phyloP scores from a whole-genome alignment of 495 filamentous ascomycete genomes.

The Cercophora newfieldiana region DNA sequence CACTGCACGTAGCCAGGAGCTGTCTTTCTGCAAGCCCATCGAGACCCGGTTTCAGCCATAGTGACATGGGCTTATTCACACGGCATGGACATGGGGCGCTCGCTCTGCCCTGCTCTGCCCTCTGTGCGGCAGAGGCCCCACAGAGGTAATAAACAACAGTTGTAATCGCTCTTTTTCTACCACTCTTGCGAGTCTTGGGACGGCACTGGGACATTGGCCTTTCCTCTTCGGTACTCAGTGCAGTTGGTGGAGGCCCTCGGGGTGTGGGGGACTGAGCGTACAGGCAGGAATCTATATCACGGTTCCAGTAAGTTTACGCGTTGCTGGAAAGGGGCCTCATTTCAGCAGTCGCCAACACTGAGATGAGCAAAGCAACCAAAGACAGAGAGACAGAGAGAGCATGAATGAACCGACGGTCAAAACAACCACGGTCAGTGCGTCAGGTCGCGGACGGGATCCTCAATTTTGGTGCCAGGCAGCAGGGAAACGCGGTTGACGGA shows the following conservation, averaged over 20 bases:
- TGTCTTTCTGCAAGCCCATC: neutral
- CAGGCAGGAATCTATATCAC: neutral
- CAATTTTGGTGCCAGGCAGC: constrained; percentile 6
- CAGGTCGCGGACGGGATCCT: neutral
- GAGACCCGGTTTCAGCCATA: constrained; percentile 16
- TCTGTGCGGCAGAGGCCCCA: constrained; percentile 9
- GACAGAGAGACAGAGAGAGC: neutral
- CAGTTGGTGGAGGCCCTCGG: neutral
- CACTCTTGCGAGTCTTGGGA: neutral
- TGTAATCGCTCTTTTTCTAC: constrained; percentile 1
- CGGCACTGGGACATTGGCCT: constrained; percentile 8
- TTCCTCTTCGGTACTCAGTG: constrained; percentile 11
- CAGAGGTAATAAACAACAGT: neutral
- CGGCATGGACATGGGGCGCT: constrained; percentile 5
- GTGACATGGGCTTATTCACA: constrained; percentile 10
- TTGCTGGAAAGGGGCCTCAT: neutral
- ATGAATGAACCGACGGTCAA: neutral
- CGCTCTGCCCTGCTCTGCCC: neutral
- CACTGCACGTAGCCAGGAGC: no score
- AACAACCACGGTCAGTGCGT: constrained; percentile 10
- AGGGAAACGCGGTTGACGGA: neutral
- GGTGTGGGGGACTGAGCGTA: constrained; percentile 15
- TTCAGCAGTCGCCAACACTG: neutral
- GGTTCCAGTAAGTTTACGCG: neutral
- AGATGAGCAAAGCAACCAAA: neutral